phyloP scores from a whole-genome alignment of 139 green algal species.

The Limnomonas spitsbergensis region DNA sequence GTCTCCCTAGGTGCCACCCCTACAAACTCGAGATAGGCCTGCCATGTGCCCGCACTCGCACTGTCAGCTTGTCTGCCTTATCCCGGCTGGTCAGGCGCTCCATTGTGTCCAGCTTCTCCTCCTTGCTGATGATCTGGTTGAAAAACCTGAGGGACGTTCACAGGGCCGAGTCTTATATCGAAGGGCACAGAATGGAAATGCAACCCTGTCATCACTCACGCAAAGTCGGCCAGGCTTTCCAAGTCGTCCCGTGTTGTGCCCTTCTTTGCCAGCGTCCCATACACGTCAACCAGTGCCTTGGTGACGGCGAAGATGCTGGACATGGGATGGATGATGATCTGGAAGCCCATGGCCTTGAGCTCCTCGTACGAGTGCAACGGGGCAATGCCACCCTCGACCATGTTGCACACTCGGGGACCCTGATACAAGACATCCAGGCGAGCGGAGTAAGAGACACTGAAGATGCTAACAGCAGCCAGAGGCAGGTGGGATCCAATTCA shows the following conservation, averaged over 20 bases:
- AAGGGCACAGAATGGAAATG: neutral
- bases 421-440: too few species aligned
- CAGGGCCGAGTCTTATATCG: neutral
- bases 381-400: constrained; percentile 69
- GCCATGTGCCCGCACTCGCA: constrained; percentile 23
- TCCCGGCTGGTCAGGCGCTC: constrained; percentile 37
- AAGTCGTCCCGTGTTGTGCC: constrained; percentile 54
- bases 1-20: too few species aligned
- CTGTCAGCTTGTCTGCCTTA: constrained; percentile 39
- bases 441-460: neutral
- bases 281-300: constrained; percentile 31
- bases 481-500: too few species aligned
- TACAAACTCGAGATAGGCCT: neutral
- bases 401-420: constrained; percentile 65
- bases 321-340: constrained; percentile 64
- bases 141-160: neutral
- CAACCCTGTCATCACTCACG: neutral
- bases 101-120: constrained; percentile 46
- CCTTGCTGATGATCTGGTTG: constrained; percentile 49
- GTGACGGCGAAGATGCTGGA: constrained; percentile 52
- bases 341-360: constrained; percentile 64
- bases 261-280: constrained; percentile 27
- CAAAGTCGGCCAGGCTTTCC: constrained; percentile 45
- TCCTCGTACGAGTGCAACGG: constrained; percentile 52
- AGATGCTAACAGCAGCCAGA: too few species aligned